Base-by-base conservation (phyloP, 305 asterid genomes). In the Fraxinus albicans region DNA sequence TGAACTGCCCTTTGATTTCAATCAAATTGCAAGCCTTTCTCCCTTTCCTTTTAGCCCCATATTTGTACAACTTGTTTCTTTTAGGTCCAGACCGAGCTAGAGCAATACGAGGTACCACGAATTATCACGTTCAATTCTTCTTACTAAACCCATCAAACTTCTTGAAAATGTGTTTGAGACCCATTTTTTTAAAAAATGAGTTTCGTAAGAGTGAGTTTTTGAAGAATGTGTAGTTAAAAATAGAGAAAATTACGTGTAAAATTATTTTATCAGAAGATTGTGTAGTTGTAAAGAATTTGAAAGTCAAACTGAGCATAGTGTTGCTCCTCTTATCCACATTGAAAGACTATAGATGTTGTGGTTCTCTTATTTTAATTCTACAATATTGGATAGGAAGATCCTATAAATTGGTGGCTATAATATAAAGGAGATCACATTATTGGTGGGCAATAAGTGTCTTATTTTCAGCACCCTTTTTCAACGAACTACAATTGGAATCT, bases 361-460 rank as follows among this genome's bases (percentile, higher is more conserved):
- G 79, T 67, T 84, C 79, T 53, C 25, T 36, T 73, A 40, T 53
- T 53, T 35, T 60, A 80, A 63, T 81, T 74, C 83, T 63, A 19
- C 81, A 74, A 77, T 9, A 31, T 23, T 23, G 6, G 70, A 60
- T 50, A 78, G 80, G 73, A 44, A 21, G 63, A 58, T 53, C 77
- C 72, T n/a, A 35, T 73, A 17, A 70, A 44, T 35, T 77, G 60
- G 84, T 86, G 82, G 63, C 53, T 73, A 50, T 81, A 35, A 31
- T 63, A 40, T 72, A 44, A 83, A 42, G 84, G 42, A 15, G 65
- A 42, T 81, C 63, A 76, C 60, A 58, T 55, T 72, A 83, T 79
- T 81, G 84, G 79, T 85, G 87, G 86, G 84, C 80, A 87, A 78
- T 80, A 70, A 78, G 34, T 79, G 69, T 86, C 80, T 83, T 35